Conservation (phyloP, 129 eudicot species). For the Helichrysum umbraculigerum region DNA sequence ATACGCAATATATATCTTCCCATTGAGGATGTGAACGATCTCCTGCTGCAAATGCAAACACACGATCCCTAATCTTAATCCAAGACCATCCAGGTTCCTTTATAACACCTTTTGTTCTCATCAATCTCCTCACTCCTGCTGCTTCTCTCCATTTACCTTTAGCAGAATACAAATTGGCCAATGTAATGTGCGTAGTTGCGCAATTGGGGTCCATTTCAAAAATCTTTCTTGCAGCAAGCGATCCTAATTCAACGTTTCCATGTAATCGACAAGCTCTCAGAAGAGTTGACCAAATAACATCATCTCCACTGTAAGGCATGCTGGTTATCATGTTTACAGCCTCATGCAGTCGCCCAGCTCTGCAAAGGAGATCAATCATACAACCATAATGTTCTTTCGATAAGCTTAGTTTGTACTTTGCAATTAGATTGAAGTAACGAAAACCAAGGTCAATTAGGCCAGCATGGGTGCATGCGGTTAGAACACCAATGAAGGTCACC, state of each 20-base stretch:
- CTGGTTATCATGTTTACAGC: constrained; percentile 73
- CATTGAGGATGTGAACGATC: constrained; percentile 62
- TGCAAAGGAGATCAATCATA: constrained; percentile 87
- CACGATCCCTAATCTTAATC: constrained; percentile 64
- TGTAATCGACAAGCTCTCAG: constrained; percentile 68
- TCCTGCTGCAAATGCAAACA: constrained; percentile 78
- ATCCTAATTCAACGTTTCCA: constrained; percentile 69
- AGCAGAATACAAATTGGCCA: constrained; percentile 77
- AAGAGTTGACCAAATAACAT: constrained; percentile 89
- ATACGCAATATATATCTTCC: constrained; percentile 45
- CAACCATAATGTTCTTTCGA: constrained; percentile 93
- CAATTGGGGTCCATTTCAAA: constrained; percentile 68
- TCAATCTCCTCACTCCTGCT: constrained; percentile 68
- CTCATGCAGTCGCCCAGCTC: constrained; percentile 76
- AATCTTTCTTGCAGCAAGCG: constrained; percentile 57
- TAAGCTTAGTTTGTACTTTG: constrained; percentile 45
- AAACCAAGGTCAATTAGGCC: constrained; percentile 75
- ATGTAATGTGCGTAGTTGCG: constrained; percentile 67
- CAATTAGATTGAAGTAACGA: constrained; percentile 58
- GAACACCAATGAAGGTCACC: constrained; percentile 85
- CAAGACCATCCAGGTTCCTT: constrained; percentile 97
- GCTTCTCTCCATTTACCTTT: constrained; percentile 78
- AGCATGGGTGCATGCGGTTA: constrained; percentile 85
- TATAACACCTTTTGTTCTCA: constrained; percentile 68
- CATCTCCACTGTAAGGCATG: constrained; percentile 68